Evolutionary conservation across 2,329 filamentous ascomycete genomes (phyloP), one percentile per base, ranked within the genome.

Genomic region (Botrytis elliptica): DNA sequence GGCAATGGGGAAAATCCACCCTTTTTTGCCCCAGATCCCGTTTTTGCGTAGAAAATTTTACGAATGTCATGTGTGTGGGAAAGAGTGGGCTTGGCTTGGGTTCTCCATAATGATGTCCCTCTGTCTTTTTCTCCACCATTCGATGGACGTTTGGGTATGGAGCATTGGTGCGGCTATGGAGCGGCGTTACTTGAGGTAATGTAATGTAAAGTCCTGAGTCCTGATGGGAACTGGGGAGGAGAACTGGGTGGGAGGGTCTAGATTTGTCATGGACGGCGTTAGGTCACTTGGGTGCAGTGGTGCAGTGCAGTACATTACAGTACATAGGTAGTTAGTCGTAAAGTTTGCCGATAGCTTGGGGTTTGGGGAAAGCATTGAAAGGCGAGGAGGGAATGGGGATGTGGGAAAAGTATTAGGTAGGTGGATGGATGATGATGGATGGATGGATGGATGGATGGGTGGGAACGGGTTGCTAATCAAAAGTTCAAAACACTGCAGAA

Each of bases 61-160:
- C n/a, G 62, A 64, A 42, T 64, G 62, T 64, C 62, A 64, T 64
- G 62, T 64, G 60, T 42, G 38, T 64, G 62, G 62, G 38, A 64
- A 64, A 44, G 62, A 64, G 62, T 64, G 62, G 62, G 40, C 44
- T 63, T 44, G 62, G 40, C 44, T 63, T 44, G 60, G 60, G 25
- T 42, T 64, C 62, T 64, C 62, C 62, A 44, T 64, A 12, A 63
- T 63, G 38, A 63, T 63, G 60, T 29, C 25, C 60, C n/a, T 29
- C 3, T 29, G 36, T 42, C 25, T 20, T 3, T 40, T 64, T 64
- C 60, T 64, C 60, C 60, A 64, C 60, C 60, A 64, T 64, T 64
- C 29, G 38, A 40, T 44, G 40, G 25, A 40, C 36, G 36, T 63
- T 63, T 18, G 29, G 62, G 20, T n/a, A n/a, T 29, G 62, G 38